Evolutionary conservation across 345 rosid genomes (phyloP).

Genomic region (Lenwebbia sp.): DNA sequence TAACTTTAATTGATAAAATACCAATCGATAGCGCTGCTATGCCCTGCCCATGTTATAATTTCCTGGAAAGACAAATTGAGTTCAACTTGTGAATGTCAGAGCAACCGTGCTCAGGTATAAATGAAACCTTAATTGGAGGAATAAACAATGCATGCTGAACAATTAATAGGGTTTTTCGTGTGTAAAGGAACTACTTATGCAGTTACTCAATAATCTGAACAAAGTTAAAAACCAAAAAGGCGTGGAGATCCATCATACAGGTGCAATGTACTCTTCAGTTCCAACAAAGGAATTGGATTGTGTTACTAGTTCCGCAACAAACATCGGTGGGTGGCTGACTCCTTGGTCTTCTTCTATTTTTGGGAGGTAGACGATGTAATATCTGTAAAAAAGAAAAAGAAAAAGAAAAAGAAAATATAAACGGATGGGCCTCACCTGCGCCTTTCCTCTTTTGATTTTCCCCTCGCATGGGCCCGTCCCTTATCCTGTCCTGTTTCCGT

Average conservation of each 20-base stretch:
- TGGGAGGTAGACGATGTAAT: conserved; percentile 34
- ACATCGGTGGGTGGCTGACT: conserved; percentile 58
- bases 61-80: conserved; percentile 37
- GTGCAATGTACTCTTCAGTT: conserved; percentile 96
- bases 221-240: neutral
- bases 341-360: conserved; percentile 56
- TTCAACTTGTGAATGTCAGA: neutral
- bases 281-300: conserved; percentile 99
- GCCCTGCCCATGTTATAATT: conserved; percentile 84
- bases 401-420: no score
- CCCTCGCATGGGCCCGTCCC: no score
- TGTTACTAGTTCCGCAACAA: conserved; percentile 94
- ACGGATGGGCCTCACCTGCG: no score
- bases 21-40: conserved; percentile 89
- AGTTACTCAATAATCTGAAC: neutral
- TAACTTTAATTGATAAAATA: conserved; percentile 98
- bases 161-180: neutral
- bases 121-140: neutral
- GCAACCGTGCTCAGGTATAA: neutral
- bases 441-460: no score
- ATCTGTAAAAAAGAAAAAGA: conserved; percentile 31
- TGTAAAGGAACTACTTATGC: neutral
- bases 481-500: no score
- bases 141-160: neutral
- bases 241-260: conserved; percentile 37